These are phyloP conservation scores for Cercospora zeae-maydis DNA, from an alignment of 2,329 filamentous ascomycete genomes.

Conservation along the genomic window DNA sequence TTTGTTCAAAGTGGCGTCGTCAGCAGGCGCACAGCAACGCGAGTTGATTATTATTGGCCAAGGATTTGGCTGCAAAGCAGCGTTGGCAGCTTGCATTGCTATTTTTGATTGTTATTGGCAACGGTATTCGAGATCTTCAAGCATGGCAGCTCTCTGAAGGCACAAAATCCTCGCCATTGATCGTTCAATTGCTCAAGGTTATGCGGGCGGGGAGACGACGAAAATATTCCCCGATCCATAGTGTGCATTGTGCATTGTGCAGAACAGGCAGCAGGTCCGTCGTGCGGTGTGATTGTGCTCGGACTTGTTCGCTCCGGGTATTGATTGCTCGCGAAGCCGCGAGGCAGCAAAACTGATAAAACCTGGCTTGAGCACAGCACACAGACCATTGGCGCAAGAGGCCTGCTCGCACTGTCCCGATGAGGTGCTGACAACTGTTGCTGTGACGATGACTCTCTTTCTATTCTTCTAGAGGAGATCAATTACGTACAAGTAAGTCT, in stretches of 20 bases:
- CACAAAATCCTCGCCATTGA: too few relatives aligned
- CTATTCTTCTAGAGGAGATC: background rate
- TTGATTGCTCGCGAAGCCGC: background rate
- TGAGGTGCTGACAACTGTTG: background rate
- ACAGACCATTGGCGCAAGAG: background rate
- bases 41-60: too few relatives aligned
- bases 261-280: background rate
- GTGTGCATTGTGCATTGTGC: background rate
- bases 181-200: too few relatives aligned
- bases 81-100: background rate
- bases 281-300: conserved; percentile 6
- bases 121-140: too few relatives aligned
- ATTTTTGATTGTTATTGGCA: too few relatives aligned
- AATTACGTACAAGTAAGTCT: background rate
- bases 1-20: background rate
- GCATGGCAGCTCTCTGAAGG: too few relatives aligned
- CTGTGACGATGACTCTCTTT: background rate
- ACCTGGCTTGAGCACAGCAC: background rate
- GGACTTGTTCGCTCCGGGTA: background rate
- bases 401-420: background rate
- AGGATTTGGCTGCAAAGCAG: too few relatives aligned
- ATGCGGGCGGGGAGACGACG: too few relatives aligned
- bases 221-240: too few relatives aligned
- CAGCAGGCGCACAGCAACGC: background rate
- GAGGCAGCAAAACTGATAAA: background rate